Conservation (phyloP, 2,329 filamentous ascomycete genomes). For the Pleoardoris graminearum region DNA sequence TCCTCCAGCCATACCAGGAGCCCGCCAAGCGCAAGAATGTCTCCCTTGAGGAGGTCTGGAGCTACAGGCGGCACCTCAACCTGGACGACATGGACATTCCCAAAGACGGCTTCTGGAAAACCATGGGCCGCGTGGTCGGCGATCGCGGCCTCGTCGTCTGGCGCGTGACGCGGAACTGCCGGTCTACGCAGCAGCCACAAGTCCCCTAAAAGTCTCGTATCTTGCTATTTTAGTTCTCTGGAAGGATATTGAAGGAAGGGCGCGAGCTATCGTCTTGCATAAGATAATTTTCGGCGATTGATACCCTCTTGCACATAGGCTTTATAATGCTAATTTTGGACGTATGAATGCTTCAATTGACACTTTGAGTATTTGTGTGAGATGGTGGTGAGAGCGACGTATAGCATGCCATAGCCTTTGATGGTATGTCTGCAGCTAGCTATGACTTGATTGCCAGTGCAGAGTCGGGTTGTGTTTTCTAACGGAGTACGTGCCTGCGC, state of each 20-base stretch:
- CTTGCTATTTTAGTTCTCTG: neutral
- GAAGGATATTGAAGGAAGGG: neutral
- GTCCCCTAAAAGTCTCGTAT: neutral
- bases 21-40: conserved; percentile 48
- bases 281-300: neutral
- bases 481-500: too few relatives aligned
- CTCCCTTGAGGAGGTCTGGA: conserved; percentile 71
- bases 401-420: too few relatives aligned
- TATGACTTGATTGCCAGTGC: too few relatives aligned
- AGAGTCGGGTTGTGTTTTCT: too few relatives aligned
- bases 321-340: conserved; percentile 14
- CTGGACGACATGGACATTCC: conserved; percentile 80
- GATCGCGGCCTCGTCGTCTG: conserved; percentile 52
- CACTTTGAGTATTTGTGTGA: too few relatives aligned
- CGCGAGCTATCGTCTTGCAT: conserved; percentile 2
- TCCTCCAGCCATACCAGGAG: conserved; percentile 61
- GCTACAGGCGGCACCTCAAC: conserved; percentile 69
- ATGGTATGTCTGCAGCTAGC: too few relatives aligned
- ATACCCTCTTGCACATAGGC: conserved; percentile 11
- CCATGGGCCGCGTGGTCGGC: conserved; percentile 66
- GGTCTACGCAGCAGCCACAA: conserved; percentile 13
- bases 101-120: conserved; percentile 74
- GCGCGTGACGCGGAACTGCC: conserved; percentile 48
- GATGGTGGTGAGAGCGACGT: too few relatives aligned
- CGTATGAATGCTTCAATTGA: too few relatives aligned